Base-by-base conservation (phyloP, 768 basidiomycete species). In the Mrakia frigida region DNA sequence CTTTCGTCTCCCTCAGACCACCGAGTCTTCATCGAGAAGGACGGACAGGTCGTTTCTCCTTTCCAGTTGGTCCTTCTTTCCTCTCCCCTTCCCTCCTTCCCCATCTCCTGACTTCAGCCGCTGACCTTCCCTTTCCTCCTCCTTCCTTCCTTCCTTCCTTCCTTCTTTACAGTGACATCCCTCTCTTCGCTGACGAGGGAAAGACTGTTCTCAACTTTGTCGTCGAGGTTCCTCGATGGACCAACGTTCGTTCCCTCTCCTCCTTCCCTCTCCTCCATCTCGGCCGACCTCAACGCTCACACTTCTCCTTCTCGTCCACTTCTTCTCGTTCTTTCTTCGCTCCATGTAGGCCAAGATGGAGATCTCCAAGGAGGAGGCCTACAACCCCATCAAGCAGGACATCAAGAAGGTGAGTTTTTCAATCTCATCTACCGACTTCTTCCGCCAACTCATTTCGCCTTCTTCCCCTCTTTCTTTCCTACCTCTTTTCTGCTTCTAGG, bases 371-470 rank as follows among this genome's bases (percentile, higher is more conserved):
- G 94, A 97, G 82, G 96, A 98, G 84, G 74, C 89, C n/a, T 93
- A 98, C 89, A 99, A 99, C 86, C 97, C 97, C 81, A 98, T 99
- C 91, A 96, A 97, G 85, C 97, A 99, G 86, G 96, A 78, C 68
- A 78, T 72, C 74, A 77, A 77, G 76, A 77, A 77, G 76, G 76
- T 56, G 23, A 72, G 16, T 33, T 41, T 16, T 53, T 70, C 31
- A 9, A 31, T 13, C 41, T 11, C 69, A 52, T 70, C 50, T 52
- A n/a, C 31, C 69, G 50, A 70, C 16, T 41, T 74, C 53, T 35
- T 31, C 39, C 39, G 28, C 10, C 37, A 10, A 33, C 16, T 37
- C 31, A 53, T 21, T 52, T 18, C 61, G 56, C 73, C 16, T 4
- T 63, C 46, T 3, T 50, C 46, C 46, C 18, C 18, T 33, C 33